Percentiles rank a stretch among this genome's conserved stretches.
These are phyloP conservation scores for Heterobasidion occidentale DNA, from an alignment of 1,284 basidiomycete species.

Conservation along the genomic window DNA sequence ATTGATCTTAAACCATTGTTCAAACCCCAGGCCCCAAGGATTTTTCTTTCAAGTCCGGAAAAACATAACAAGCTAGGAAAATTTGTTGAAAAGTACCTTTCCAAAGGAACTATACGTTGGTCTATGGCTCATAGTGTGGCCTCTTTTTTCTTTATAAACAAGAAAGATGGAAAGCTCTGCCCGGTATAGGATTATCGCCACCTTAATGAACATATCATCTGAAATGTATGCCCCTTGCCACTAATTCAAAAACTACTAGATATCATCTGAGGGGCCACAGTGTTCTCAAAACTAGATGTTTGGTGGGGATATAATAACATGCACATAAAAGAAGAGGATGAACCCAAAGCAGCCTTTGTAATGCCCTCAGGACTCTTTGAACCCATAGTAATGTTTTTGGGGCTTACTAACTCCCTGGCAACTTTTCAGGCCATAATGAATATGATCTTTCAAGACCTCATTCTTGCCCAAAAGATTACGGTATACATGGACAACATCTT, in stretches of 20 bases:
- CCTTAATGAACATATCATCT: slow-evolving; percentile 9
- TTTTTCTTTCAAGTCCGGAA: too few species aligned
- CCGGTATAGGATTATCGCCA: slow-evolving; percentile 7
- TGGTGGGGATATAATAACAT: background rate
- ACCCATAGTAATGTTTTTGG: background rate
- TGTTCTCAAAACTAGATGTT: background rate
- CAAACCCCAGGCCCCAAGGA: background rate
- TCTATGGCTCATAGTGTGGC: too few species aligned
- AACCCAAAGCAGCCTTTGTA: background rate
- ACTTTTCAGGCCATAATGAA: background rate
- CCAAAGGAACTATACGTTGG: background rate
- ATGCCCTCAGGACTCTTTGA: background rate
- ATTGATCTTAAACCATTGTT: background rate
- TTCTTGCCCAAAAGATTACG: background rate
- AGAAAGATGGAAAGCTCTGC: background rate
- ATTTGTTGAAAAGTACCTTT: background rate
- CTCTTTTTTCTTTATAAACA: background rate
- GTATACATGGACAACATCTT: background rate
- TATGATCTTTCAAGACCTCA: background rate
- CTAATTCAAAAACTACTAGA: slow-evolving; percentile 3
- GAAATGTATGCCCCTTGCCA: slow-evolving; percentile 3
- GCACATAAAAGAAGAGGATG: background rate
- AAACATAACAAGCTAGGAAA: too few species aligned
- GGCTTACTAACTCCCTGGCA: background rate
- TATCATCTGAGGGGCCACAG: background rate